Conservation (phyloP, 345 rosid species). For the Eucalyptus albens region DNA sequence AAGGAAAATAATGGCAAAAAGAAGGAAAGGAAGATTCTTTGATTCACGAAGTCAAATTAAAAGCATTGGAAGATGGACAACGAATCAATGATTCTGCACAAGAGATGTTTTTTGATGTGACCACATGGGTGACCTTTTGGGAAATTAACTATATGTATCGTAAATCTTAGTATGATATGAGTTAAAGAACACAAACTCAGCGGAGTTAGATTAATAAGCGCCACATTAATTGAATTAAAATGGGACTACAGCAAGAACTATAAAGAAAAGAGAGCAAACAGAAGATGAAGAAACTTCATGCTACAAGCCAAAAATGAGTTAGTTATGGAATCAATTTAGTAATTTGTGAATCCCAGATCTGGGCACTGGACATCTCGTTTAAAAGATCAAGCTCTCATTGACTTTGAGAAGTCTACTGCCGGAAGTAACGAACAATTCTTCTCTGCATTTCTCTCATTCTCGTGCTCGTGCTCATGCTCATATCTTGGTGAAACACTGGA, state of each 20-base stretch:
- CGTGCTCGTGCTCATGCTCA: background rate
- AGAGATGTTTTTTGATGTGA: background rate
- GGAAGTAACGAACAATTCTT: background rate
- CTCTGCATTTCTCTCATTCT: background rate
- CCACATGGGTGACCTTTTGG: background rate
- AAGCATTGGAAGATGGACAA: too few relatives aligned
- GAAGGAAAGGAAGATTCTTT: too few relatives aligned
- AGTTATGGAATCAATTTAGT: background rate
- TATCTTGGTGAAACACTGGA: background rate
- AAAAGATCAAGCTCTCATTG: background rate
- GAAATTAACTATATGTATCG: background rate
- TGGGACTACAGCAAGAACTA: background rate
- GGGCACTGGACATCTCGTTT: background rate
- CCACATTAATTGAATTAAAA: background rate
- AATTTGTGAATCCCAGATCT: background rate
- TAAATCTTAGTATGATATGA: background rate
- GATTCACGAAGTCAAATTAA: too few relatives aligned
- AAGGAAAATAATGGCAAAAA: too few relatives aligned
- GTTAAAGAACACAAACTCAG: background rate
- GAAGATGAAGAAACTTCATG: background rate
- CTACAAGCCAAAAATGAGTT: background rate
- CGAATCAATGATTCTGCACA: too few relatives aligned
- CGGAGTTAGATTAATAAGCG: background rate
- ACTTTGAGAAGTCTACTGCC: background rate
- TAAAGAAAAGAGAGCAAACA: background rate